Evolutionary conservation across 2,329 filamentous ascomycete species (phyloP).

Genomic region (Phyllosticta paracitricarpa): DNA sequence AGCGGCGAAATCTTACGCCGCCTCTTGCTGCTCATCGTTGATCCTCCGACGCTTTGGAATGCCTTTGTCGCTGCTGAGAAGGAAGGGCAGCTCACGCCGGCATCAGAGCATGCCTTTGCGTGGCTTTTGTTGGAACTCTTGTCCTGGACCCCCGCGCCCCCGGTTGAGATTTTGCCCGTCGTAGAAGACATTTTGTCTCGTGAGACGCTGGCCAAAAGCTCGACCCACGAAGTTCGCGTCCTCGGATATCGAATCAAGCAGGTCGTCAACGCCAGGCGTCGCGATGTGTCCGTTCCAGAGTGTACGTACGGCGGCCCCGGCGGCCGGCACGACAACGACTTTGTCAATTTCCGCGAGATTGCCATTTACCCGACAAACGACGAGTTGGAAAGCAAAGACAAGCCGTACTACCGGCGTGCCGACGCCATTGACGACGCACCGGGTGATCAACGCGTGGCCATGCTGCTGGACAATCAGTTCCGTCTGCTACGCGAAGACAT

Average conservation of each 20-base stretch:
- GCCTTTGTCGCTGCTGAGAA: slow-evolving; percentile 29
- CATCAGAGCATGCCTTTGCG: slow-evolving; percentile 24
- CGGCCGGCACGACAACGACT: slow-evolving; percentile 66
- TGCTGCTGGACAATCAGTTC: slow-evolving; percentile 62
- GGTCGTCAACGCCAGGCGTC: slow-evolving; percentile 37
- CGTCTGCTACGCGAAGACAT: slow-evolving; percentile 63
- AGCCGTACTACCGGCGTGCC: slow-evolving; percentile 46
- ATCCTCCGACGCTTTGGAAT: slow-evolving; percentile 48
- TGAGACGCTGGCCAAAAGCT: slow-evolving; percentile 15
- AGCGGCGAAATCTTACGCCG: slow-evolving; percentile 41
- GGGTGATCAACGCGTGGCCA: slow-evolving; percentile 28
- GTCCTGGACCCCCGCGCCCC: slow-evolving; percentile 14
- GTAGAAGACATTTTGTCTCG: not conserved
- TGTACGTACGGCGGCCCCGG: slow-evolving; percentile 35
- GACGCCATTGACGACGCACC: slow-evolving; percentile 39
- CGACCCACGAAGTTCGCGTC: slow-evolving; percentile 43
- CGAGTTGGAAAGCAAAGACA: slow-evolving; percentile 47
- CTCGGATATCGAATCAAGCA: slow-evolving; percentile 45
- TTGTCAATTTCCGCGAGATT: slow-evolving; percentile 49
- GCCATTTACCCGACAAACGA: slow-evolving; percentile 56
- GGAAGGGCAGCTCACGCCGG: slow-evolving; percentile 15
- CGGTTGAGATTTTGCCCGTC: not conserved
- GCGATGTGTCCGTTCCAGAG: not conserved
- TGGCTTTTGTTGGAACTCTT: slow-evolving; percentile 39
- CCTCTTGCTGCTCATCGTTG: slow-evolving; percentile 37